Conservation (phyloP, 192 early-diverging fungal species). For the Fimicolochytrium jonesii region DNA sequence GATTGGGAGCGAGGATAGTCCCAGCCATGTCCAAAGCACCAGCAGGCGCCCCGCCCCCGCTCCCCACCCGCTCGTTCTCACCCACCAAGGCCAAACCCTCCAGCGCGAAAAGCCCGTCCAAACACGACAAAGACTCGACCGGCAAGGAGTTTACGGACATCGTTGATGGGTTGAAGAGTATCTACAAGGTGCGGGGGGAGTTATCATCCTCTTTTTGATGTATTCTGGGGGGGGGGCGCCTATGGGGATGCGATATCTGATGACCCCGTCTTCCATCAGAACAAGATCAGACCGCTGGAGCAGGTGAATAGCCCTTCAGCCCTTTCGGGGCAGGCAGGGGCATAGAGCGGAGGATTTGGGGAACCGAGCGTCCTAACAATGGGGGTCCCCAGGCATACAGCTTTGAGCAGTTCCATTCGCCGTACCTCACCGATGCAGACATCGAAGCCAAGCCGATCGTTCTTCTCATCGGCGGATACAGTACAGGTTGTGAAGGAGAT, state of each 20-base stretch:
- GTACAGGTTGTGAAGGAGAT: conserved; percentile 35
- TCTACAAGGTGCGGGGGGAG: conserved; percentile 8
- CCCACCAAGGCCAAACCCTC: background rate
- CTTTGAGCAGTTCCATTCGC: conserved; percentile 27
- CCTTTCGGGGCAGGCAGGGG: too few relatives aligned
- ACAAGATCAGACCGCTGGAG: conserved; percentile 21
- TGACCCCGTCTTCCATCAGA: background rate
- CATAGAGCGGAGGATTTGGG: too few relatives aligned
- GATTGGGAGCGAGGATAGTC: too few relatives aligned
- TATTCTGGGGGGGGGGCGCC: too few relatives aligned
- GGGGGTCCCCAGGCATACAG: conserved; percentile 17
- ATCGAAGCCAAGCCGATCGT: conserved; percentile 76
- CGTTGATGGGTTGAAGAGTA: conserved; percentile 12
- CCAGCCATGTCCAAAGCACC: too few relatives aligned
- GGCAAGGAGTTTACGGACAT: conserved; percentile 11
- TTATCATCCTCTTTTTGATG: too few relatives aligned
- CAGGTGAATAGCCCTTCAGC: too few relatives aligned
- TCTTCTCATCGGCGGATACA: conserved; percentile 83
- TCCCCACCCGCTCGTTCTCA: conserved; percentile 5
- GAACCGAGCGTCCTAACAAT: too few relatives aligned
- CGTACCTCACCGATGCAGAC: conserved; percentile 14
- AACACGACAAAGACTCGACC: conserved; percentile 1
- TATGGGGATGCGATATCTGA: background rate
- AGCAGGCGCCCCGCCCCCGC: conserved; percentile 2
- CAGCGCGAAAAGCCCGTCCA: too few relatives aligned